phyloP scores from a whole-genome alignment of 208 protist genomes.

The Strigomonas culicis region DNA sequence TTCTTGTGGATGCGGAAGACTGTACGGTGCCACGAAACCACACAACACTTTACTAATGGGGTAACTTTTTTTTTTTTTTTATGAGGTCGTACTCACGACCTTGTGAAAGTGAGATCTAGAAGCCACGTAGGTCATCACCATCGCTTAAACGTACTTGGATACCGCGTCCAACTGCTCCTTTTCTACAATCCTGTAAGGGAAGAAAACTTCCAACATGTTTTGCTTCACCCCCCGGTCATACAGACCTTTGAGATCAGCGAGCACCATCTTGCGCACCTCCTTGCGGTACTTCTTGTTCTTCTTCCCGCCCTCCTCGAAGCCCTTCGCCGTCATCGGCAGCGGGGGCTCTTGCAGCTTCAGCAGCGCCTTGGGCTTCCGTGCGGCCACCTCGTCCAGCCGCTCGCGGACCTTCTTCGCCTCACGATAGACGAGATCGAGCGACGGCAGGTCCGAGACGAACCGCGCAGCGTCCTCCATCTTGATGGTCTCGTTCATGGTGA shows the following conservation, averaged over 20 bases:
- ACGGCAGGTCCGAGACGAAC: constrained; percentile 50
- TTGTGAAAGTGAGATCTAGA: neutral
- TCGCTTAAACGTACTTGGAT: constrained; percentile 7
- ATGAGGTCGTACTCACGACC: neutral
- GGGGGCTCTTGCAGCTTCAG: constrained; percentile 42
- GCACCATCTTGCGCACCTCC: constrained; percentile 46
- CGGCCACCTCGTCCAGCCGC: constrained; percentile 47
- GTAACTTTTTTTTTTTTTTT: constrained; percentile 10
- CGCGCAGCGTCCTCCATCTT: constrained; percentile 79
- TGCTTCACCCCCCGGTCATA: constrained; percentile 69
- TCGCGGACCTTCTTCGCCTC: constrained; percentile 51
- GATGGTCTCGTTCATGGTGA: constrained; percentile 87
- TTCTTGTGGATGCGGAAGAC: too few relatives aligned
- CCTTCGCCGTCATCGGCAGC: constrained; percentile 24
- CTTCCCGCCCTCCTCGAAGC: constrained; percentile 41
- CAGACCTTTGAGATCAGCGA: constrained; percentile 49
- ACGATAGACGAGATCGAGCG: constrained; percentile 53
- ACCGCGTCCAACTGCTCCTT: constrained; percentile 13
- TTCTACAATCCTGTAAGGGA: constrained; percentile 46
- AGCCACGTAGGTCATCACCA: too few relatives aligned
- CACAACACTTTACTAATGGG: neutral
- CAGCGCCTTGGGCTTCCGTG: constrained; percentile 43
- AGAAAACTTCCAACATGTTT: constrained; percentile 80
- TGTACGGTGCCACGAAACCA: too few relatives aligned
- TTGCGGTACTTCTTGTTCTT: constrained; percentile 60